Evolutionary conservation across 305 asterid species (phyloP), one percentile per base, ranked within the genome.

Genomic region (Rubia balearica): DNA sequence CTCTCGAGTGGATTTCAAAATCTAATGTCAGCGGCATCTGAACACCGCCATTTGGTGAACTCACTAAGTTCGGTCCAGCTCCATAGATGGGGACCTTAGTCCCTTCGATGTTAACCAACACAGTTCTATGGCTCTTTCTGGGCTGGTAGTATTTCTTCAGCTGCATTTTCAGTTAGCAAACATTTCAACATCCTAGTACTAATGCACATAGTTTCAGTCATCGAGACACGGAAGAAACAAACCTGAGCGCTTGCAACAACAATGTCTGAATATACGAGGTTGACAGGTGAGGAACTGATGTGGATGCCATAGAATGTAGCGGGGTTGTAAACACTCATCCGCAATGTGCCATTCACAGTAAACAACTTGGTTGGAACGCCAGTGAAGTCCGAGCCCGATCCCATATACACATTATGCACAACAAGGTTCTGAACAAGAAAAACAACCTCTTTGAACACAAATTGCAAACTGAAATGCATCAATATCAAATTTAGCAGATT

Each of bases 291-390:
- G 43, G 98, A 78, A 71, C 88, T 89, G 61, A 93, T 91, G 60
- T 86, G 97, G 76, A 93, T 79, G 16, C 97, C 98, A 27, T 71
- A 93, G 81, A 93, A 93, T 30, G 97, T 87, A 55, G 97, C 98
- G 0, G 98, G 97, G 78, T 93, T 93, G 79, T 89, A 83, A 6
- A 90, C 74, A 8, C 78, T 79, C 70, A 93, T 77, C 78, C 90
- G 87, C 84, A 93, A 81, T 0, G 98, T 82, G 2, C 89, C 88
- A 60, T 93, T 90, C 82, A 93, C 74, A 9, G 85, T 83, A 70
- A 93, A 74, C 94, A 90, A 80, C 71, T 87, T 88, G 0, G 96
- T 93, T 38, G 83, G 85, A 46, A 93, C 98, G 2, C 97, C 98
- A 0, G 96, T 86, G 80, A 65, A 81, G 76, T 93, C 98, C 3